These are phyloP conservation scores for Annulohypoxylon moriforme DNA, from an alignment of 495 filamentous ascomycete genomes.

Conservation along the genomic window DNA sequence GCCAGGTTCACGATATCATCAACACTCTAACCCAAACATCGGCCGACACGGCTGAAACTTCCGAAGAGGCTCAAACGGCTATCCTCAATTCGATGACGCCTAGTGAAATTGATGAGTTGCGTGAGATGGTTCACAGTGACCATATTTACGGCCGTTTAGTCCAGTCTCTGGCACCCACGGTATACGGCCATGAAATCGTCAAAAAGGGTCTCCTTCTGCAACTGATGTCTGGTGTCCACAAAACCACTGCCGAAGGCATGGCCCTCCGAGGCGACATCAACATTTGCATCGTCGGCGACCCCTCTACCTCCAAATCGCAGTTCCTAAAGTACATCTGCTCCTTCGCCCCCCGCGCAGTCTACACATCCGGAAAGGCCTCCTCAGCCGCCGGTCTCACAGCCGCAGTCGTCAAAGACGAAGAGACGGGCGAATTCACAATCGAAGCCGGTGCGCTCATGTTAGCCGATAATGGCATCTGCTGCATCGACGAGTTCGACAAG, in stretches of 20 bases:
- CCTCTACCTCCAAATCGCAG: conserved; percentile 97
- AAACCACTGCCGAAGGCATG: conserved; percentile 91
- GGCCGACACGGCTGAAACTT: conserved; percentile 71
- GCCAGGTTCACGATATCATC: conserved; percentile 73
- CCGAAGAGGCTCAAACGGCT: conserved; percentile 88
- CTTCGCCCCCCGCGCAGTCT: conserved; percentile 94
- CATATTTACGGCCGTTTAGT: conserved; percentile 95
- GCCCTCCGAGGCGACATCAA: conserved; percentile 96
- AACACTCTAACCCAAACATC: conserved; percentile 78
- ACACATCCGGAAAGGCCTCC: conserved; percentile 97
- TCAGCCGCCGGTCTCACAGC: conserved; percentile 98
- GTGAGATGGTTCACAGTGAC: conserved; percentile 91
- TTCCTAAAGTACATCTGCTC: conserved; percentile 98
- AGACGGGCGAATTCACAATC: conserved; percentile 98
- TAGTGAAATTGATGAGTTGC: conserved; percentile 89
- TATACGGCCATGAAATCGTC: conserved; percentile 96
- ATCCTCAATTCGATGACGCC: conserved; percentile 84
- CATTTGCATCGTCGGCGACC: conserved; percentile 98
- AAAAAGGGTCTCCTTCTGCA: conserved; percentile 97
- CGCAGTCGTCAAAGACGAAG: conserved; percentile 96
- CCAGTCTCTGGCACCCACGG: conserved; percentile 94
- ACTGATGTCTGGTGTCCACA: conserved; percentile 90
- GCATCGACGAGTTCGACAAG: conserved; percentile 99
- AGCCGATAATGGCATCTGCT: conserved; percentile 95
- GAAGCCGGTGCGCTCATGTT: conserved; percentile 99